Evolutionary conservation across 495 filamentous ascomycete genomes (phyloP).

Genomic region (Aspergillus sclerotioniger): DNA sequence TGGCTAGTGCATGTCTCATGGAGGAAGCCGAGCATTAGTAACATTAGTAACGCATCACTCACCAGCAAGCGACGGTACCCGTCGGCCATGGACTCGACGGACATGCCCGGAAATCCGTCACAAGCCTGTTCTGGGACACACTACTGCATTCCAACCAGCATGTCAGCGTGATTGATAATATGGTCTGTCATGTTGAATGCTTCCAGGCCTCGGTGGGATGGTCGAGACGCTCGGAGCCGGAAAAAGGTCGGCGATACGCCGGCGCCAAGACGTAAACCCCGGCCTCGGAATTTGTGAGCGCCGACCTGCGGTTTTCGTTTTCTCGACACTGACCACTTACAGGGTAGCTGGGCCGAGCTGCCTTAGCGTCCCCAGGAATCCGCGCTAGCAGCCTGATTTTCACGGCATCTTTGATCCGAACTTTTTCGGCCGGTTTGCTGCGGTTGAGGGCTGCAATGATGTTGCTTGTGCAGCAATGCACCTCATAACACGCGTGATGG

Average conservation of each 20-base stretch:
- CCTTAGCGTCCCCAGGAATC: not conserved
- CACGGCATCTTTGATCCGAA: slow-evolving; percentile 3
- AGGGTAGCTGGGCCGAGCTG: not conserved
- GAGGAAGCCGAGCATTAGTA: not conserved
- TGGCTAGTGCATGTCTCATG: slow-evolving; percentile 1
- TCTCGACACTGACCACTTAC: not conserved
- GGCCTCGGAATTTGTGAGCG: not conserved
- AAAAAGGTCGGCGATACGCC: not conserved
- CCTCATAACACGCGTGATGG: not conserved
- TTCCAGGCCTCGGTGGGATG: not conserved
- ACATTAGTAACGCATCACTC: not conserved
- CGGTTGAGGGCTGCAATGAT: not conserved
- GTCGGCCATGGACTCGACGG: not conserved
- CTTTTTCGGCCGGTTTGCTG: slow-evolving; percentile 4
- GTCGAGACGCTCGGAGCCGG: not conserved
- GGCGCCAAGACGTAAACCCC: not conserved
- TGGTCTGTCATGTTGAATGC: not conserved
- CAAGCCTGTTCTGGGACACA: not conserved
- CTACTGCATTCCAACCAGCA: slow-evolving; percentile 1
- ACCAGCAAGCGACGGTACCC: not conserved
- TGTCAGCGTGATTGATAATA: slow-evolving; percentile 4
- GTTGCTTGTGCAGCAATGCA: not conserved
- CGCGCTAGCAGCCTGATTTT: slow-evolving; percentile 7
- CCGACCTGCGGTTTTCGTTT: not conserved
- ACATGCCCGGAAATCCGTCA: slow-evolving; percentile 7